Base-by-base conservation (phyloP, 495 filamentous ascomycete genomes). In the Penicillium odoratum region DNA sequence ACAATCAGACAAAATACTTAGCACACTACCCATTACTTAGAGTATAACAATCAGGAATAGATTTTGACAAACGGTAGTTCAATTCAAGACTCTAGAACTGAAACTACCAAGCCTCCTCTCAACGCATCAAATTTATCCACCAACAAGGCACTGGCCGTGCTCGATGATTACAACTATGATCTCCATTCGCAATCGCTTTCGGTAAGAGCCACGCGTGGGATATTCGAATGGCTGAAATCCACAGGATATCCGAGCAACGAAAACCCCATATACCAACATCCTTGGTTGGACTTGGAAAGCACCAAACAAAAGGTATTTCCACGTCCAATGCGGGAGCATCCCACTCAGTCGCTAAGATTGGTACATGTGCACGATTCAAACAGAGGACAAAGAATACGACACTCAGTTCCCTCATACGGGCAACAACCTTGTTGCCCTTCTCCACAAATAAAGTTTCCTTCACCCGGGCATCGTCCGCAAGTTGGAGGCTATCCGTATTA, bases 31-130 rank as follows among this genome's bases (percentile, higher is more conserved):
- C 65, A 70, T 58, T 67, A 57, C 45, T 31, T 72, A 29, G 55
- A 72, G 49, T 70, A 68, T 50, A 18, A 59, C 45, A 38, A 56
- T 51, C 69, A 61, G 69, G 30, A 68, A 43, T 69, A 67, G 67
- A 38, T 54, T 15, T 42, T 65, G 25, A 49, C 61, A 55, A 60
- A 69, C 38, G 40, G 34, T 15, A 5, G 53, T 44, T 53, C 43
- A 34, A 54, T 69, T 55, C 53, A 53, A 58, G 53, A 55, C 13
- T 51, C 36, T 21, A 25, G 38, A 51, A 21, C 49, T 54, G 38
- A 38, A 33, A 55, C 25, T 33, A 66, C 49, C 0, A 48, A 62
- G 48, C 50, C 53, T 13, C 30, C 61, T 33, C 62, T 61, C 34
- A 53, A 64, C 46, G 34, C 2, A 46, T 58, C 61, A 34, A 56